Base-by-base conservation (phyloP, 345 rosid genomes). In the Hevea brasiliensis region DNA sequence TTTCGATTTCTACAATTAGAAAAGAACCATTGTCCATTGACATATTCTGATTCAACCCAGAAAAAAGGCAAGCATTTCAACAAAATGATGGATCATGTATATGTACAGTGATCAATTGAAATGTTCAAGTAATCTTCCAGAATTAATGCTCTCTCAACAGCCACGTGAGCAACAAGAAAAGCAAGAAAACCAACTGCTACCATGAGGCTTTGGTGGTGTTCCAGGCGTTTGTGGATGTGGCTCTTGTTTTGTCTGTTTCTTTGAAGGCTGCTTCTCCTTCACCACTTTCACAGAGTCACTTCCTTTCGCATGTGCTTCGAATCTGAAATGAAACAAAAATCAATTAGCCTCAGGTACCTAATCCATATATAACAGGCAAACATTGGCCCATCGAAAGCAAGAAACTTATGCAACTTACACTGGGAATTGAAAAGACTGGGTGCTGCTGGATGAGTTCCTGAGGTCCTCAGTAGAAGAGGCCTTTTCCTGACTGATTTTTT, bases 341-440 rank as follows among this genome's bases (percentile, higher is more conserved):
- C 15, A 59, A 6, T 44, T 44, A 71, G 53, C 24, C 26, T 58
- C 53, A 53, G 24, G 13, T 14, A 69, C 14, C 15, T 57, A 6
- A 4, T 42, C 11, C 4, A n/a, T 23, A 14, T 7, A 53, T 9
- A 18, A 54, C 26, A n/a, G 4, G 48, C 13, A 50, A 18, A 12
- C 57, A 7, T 29, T 7, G 21, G 58, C 26, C 13, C 40, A 1
- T 8, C 1, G 13, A 15, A 47, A 47, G 13, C 17, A 47, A 4
- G 24, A 35, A 41, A 5, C 4, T 11, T 54, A 0, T 45, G 65
- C 0, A 51, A 72, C 96, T 86, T 82, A 95, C 98, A 84, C 2
- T 20, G 89, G 97, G 80, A 90, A 95, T 11, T 84, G 89, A 72
- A 92, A 91, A 35, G 99, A 92, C 17, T 68, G 37, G 24, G 75